These are phyloP conservation scores for Xerophyta viscosa DNA, from an alignment of 106 monocot species.

Conservation along the genomic window DNA sequence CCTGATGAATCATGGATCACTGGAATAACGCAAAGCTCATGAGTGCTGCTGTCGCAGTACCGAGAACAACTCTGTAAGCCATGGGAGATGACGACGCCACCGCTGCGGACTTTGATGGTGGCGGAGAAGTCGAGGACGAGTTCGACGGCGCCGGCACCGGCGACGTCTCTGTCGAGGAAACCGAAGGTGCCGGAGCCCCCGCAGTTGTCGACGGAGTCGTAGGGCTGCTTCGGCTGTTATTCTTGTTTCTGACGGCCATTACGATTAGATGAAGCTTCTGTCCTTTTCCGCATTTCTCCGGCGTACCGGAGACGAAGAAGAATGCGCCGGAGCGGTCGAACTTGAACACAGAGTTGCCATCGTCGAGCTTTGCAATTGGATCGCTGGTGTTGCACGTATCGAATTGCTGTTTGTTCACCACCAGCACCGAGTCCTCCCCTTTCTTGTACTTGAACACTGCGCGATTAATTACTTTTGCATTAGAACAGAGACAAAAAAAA, in stretches of 20 bases:
- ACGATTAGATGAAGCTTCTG: slow-evolving; percentile 31
- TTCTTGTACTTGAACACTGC: slow-evolving; percentile 36
- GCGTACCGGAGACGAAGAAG: slow-evolving; percentile 24
- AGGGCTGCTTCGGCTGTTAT: not conserved
- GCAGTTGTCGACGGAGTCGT: not conserved
- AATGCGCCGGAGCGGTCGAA: slow-evolving; percentile 18
- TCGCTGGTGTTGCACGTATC: slow-evolving; percentile 19
- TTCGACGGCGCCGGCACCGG: not conserved
- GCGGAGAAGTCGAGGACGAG: not conserved
- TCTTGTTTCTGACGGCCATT: slow-evolving; percentile 5
- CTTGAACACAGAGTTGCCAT: slow-evolving; percentile 13
- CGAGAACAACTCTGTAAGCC: no score
- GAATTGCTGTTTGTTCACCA: slow-evolving; percentile 14
- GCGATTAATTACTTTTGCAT: not conserved
- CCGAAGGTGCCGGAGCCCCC: not conserved
- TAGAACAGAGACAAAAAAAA: not conserved
- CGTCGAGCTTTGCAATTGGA: slow-evolving; percentile 8
- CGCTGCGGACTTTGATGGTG: no score
- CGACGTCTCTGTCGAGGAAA: not conserved
- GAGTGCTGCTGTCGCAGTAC: no score
- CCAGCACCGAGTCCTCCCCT: slow-evolving; percentile 19
- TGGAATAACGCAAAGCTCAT: no score
- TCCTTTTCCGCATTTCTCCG: slow-evolving; percentile 9
- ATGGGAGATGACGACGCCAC: no score
- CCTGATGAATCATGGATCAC: no score